Conservation (phyloP, 306 rosid genomes). For the Casuarina equisetifolia region DNA sequence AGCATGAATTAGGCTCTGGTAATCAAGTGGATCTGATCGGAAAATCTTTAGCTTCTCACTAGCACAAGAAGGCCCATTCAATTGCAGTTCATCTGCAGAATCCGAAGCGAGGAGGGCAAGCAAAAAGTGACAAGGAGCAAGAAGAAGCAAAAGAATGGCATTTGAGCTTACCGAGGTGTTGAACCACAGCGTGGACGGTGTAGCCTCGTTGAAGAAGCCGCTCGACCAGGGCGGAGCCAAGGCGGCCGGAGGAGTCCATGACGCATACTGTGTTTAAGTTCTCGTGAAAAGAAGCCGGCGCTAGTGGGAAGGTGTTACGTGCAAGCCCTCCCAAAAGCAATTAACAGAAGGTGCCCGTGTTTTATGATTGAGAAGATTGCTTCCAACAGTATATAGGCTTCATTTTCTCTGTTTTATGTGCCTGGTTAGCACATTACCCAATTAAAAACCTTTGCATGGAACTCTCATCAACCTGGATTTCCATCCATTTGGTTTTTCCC, state of each 20-base stretch:
- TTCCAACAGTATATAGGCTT: no score
- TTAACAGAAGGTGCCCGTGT: no score
- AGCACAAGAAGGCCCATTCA: conserved; percentile 34
- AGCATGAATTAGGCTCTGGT: conserved; percentile 72
- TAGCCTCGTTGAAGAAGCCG: conserved; percentile 64
- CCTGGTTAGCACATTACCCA: no score
- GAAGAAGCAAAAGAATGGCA: background rate
- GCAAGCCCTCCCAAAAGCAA: no score
- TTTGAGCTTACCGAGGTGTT: conserved; percentile 15
- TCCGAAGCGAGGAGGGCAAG: background rate
- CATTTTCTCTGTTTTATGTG: no score
- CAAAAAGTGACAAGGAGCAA: accelerated
- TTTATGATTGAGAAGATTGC: no score
- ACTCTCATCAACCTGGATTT: no score
- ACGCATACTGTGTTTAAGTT: conserved; percentile 52
- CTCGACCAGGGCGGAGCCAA: conserved; percentile 54
- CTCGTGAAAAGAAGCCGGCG: background rate
- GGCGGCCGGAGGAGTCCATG: conserved; percentile 69
- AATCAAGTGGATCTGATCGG: conserved; percentile 78
- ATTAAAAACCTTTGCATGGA: no score
- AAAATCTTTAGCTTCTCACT: conserved; percentile 56
- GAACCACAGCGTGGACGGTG: conserved; percentile 74
- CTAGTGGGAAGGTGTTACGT: conserved; percentile 26
- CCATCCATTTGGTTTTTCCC: no score
- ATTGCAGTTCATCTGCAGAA: conserved; percentile 36